Evolutionary conservation across 2,329 filamentous ascomycete species (phyloP).

Genomic region (Xylariaceae sp.): DNA sequence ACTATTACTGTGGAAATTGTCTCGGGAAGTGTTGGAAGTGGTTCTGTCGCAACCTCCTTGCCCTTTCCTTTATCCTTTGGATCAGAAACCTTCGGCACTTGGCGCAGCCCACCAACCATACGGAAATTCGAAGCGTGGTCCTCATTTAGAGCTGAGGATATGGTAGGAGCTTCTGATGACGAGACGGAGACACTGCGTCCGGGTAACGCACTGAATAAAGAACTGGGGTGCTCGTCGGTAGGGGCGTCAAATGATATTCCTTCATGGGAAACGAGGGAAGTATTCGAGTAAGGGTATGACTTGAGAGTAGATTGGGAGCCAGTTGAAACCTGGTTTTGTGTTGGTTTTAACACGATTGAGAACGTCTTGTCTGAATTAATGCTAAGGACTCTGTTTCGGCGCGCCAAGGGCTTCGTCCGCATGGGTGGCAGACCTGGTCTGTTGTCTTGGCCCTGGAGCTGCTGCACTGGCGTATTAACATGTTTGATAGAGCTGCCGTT

Average conservation of each 20-base stretch:
- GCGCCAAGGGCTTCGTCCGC: conserved; percentile 35
- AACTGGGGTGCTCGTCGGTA: conserved; percentile 44
- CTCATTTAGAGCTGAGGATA: conserved; percentile 34
- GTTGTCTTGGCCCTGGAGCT: conserved; percentile 24
- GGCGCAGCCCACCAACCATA: conserved; percentile 52
- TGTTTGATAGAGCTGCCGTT: conserved; percentile 38
- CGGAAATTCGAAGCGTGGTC: conserved; percentile 49
- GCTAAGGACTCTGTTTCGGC: conserved; percentile 45
- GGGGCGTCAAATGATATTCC: conserved; percentile 45
- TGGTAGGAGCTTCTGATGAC: conserved; percentile 34
- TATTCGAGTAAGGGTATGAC: conserved; percentile 42
- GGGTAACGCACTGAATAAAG: conserved; percentile 45
- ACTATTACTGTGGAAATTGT: conserved; percentile 20
- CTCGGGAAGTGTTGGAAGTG: conserved; percentile 34
- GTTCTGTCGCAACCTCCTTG: conserved; percentile 35
- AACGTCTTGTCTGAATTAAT: conserved; percentile 58
- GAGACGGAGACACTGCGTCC: conserved; percentile 42
- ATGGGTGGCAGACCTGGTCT: conserved; percentile 22
- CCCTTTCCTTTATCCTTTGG: conserved; percentile 37
- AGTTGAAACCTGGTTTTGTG: conserved; percentile 26
- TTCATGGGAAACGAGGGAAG: conserved; percentile 49
- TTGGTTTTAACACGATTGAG: conserved; percentile 42
- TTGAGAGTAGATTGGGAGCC: conserved; percentile 36
- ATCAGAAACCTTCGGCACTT: conserved; percentile 45
- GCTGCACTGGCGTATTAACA: conserved; percentile 36